Conservation (phyloP, 163 green algal genomes). For the Scenedesmus sp. region DNA sequence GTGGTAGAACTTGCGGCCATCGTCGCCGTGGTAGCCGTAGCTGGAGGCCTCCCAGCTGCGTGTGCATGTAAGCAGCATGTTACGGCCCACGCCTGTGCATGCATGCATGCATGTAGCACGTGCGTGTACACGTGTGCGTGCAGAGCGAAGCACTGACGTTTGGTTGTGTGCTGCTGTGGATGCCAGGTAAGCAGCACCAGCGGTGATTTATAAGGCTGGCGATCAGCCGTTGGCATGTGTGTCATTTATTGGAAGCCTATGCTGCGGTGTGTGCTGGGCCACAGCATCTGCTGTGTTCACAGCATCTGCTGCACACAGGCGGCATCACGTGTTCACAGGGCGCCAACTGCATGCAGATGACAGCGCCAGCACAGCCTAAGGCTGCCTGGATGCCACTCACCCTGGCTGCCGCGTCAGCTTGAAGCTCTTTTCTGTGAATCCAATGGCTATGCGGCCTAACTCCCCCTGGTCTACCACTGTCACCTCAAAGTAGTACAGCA, state of each 20-base stretch:
- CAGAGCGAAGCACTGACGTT: neutral
- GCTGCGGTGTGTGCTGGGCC: neutral
- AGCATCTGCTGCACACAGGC: neutral
- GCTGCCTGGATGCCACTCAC: conserved; percentile 57
- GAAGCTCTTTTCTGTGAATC: conserved; percentile 83
- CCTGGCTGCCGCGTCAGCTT: conserved; percentile 88
- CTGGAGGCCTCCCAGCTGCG: conserved; percentile 86
- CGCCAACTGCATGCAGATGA: neutral
- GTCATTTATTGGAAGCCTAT: neutral
- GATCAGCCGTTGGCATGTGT: neutral
- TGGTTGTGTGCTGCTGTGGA: neutral
- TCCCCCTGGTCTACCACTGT: conserved; percentile 77
- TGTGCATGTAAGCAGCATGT: too few relatives aligned
- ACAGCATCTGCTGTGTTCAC: neutral
- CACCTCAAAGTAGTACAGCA: conserved; percentile 92
- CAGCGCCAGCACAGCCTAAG: neutral
- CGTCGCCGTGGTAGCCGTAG: conserved; percentile 93
- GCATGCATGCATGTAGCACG: neutral
- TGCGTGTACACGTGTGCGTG: neutral
- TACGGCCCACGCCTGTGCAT: neutral
- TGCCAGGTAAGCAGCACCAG: neutral
- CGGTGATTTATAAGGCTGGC: neutral
- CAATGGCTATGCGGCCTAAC: conserved; percentile 78
- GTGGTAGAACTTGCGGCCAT: conserved; percentile 69
- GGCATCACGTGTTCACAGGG: neutral